Evolutionary conservation across 257 asterid genomes (phyloP).

Genomic region (Penstemon newberryi): DNA sequence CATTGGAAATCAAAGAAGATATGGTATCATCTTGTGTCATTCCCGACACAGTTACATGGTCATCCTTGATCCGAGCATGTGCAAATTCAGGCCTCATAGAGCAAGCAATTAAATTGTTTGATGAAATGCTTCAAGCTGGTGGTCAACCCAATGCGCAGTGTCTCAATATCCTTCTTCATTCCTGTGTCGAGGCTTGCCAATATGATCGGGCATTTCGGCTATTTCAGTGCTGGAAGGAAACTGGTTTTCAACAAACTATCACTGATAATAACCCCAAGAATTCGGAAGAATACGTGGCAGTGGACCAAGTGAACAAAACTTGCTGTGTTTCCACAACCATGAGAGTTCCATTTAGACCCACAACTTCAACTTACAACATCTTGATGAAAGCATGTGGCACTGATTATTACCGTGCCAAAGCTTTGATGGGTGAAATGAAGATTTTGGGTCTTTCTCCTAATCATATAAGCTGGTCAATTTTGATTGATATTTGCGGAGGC

Average conservation of each 20-base stretch:
- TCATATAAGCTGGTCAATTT: conserved; percentile 86
- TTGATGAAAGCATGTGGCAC: conserved; percentile 95
- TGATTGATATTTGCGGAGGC: conserved; percentile 76
- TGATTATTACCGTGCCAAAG: conserved; percentile 76
- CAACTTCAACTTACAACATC: conserved; percentile 79
- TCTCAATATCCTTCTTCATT: conserved; percentile 87
- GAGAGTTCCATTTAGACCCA: conserved; percentile 70
- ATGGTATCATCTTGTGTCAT: conserved; percentile 70
- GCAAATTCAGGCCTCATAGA: conserved; percentile 91
- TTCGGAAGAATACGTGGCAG: conserved; percentile 18
- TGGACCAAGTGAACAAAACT: conserved; percentile 24
- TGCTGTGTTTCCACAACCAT: conserved; percentile 26
- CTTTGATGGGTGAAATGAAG: conserved; percentile 91
- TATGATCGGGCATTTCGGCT: conserved; percentile 91
- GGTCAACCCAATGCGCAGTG: conserved; percentile 76
- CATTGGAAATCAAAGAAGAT: conserved; percentile 81
- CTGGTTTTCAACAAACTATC: conserved; percentile 41
- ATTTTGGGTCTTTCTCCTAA: conserved; percentile 73
- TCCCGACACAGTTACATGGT: conserved; percentile 83
- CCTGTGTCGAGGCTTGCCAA: conserved; percentile 87
- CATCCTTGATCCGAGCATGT: conserved; percentile 86
- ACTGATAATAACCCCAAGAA: conserved; percentile 32
- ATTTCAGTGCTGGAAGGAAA: conserved; percentile 74
- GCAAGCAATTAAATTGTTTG: conserved; percentile 63
- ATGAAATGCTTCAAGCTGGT: conserved; percentile 87